Evolutionary conservation across 2,329 filamentous ascomycete genomes (phyloP).

Genomic region (Apiospora saccharicola): DNA sequence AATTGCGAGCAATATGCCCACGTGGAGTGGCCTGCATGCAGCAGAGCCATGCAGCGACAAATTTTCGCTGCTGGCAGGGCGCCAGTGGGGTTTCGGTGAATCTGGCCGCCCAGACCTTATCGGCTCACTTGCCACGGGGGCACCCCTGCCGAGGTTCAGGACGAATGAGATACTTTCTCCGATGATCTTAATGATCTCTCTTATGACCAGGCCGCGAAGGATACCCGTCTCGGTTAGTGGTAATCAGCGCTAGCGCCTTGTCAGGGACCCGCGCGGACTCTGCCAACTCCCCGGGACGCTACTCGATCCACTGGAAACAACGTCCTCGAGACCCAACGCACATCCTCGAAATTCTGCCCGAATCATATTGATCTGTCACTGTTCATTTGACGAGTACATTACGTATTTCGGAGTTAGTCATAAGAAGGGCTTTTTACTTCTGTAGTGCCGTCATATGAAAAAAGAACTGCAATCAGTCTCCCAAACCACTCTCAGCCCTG

Average conservation of each 20-base stretch:
- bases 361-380: neutral
- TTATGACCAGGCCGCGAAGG: conserved; percentile 6
- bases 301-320: neutral
- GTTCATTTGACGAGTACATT: neutral
- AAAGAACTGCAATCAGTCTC: neutral
- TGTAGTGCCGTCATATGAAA: neutral
- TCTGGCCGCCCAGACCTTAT: conserved; percentile 5
- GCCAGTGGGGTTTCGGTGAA: neutral
- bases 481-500: neutral
- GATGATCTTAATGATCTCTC: conserved; percentile 11
- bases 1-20: conserved; percentile 11
- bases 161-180: neutral
- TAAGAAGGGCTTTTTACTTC: neutral
- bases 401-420: neutral
- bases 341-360: neutral
- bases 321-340: neutral
- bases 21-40: conserved; percentile 5
- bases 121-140: conserved; percentile 4
- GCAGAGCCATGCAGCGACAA: neutral
- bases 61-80: neutral
- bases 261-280: neutral
- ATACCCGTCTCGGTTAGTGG: conserved; percentile 6
- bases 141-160: neutral
- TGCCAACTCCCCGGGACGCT: conserved; percentile 11
- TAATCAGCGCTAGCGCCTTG: neutral